Evolutionary conservation across 2,329 filamentous ascomycete genomes (phyloP).

Genomic region (Ceratocystis variospora): DNA sequence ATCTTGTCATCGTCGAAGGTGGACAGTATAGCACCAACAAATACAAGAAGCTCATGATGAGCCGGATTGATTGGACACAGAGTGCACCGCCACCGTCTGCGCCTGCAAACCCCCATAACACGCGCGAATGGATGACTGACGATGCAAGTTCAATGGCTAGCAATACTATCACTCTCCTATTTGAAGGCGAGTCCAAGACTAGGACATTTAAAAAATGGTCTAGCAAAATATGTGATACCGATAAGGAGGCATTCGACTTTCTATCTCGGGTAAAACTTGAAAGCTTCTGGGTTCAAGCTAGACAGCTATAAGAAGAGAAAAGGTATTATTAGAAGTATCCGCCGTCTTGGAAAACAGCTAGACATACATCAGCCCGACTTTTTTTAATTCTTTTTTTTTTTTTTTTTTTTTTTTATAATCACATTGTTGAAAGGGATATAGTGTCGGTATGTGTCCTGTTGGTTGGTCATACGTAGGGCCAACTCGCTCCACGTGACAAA

Average conservation of each 20-base stretch:
- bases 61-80: constrained; percentile 90
- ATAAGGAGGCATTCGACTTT: constrained; percentile 72
- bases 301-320: constrained; percentile 5
- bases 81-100: constrained; percentile 56
- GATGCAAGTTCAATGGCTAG: constrained; percentile 64
- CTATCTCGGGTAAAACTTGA: constrained; percentile 77
- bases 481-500: no score
- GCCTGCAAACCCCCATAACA: constrained; percentile 46
- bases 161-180: constrained; percentile 74
- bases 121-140: constrained; percentile 65
- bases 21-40: constrained; percentile 68
- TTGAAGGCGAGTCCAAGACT: constrained; percentile 77
- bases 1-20: constrained; percentile 81
- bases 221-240: constrained; percentile 82
- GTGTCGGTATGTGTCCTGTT: no score
- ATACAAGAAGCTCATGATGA: constrained; percentile 86
- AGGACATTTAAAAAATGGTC: constrained; percentile 78
- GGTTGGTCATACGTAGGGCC: no score
- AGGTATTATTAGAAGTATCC: neutral
- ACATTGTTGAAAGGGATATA: no score
- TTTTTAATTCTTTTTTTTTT: no score
- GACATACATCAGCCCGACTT: no score
- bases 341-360: no score
- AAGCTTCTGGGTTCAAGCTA: constrained; percentile 56
- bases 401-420: no score